Evolutionary conservation across 805 yeast species (phyloP), one percentile per base, ranked within the genome.

Genomic region (Barnettozyma sp.): DNA sequence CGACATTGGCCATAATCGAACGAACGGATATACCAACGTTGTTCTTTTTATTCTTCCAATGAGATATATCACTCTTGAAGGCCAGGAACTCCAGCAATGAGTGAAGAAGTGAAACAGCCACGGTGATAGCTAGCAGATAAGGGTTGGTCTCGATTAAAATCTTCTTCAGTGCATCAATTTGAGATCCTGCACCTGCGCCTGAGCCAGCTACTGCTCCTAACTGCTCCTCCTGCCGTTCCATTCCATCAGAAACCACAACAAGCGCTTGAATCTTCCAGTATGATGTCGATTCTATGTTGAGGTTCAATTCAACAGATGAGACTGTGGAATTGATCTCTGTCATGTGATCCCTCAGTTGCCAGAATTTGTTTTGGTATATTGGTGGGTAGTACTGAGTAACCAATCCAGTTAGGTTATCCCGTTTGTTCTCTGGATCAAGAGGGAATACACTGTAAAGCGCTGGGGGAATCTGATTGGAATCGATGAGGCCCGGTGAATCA

Each of bases 31-130:
- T 57, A 26, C 68, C 68, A 30, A 60, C 56, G 26, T 59, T 61
- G 39, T 63, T 63, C 47, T 59, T 60, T 45, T 61, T 63, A 38
- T 58, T 52, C 30, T 45, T 56, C 66, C 66, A 63, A 45, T 63
- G 68, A 2, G 63, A 54, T 14, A 63, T 62, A 35, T 63, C 68
- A 36, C 49, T 61, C 42, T 63, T 64, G 49, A 64, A 65, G 3
- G 69, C 69, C 27, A 64, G 48, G 32, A 65, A 55, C 38, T 62
- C 68, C 35, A 62, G 52, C 16, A 65, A 17, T n/a, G 59, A 50
- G 37, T 65, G 69, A 28, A 63, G 35, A 2, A 62, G 12, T 0
- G 68, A 46, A 7, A 64, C 66, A 9, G 30, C 36, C 11, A 53
- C 45, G 0, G 68, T 63, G 17, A 59, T 39, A 2, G 37, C 57